Percentiles rank a stretch among this genome's conserved stretches.
phyloP scores from a whole-genome alignment of 2,329 filamentous ascomycete genomes.

The Arthrobotrys sphaeroides region DNA sequence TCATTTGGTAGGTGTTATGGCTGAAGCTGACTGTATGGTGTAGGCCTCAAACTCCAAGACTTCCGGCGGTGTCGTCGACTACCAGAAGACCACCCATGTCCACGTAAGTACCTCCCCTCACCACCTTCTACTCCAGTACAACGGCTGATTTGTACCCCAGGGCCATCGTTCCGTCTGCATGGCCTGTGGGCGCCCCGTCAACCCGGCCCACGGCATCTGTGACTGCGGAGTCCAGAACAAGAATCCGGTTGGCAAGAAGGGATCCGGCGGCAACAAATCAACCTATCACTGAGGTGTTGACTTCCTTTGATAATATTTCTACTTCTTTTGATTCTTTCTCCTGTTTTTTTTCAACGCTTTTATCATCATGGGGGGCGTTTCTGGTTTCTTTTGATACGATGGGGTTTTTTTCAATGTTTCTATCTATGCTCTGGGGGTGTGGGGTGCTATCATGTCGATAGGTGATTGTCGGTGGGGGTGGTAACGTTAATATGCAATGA shows the following conservation, averaged over 20 bases:
- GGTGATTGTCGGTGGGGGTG: too few species aligned
- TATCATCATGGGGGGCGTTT: too few species aligned
- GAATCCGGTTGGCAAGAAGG: not conserved
- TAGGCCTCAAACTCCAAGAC: too few species aligned
- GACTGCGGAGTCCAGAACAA: not conserved
- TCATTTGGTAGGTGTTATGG: too few species aligned
- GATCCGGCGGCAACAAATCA: not conserved
- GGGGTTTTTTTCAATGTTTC: too few species aligned
- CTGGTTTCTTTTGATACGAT: not conserved
- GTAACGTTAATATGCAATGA: too few species aligned
- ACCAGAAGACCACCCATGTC: not conserved
- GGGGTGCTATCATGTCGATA: too few species aligned
- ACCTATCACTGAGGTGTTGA: too few species aligned
- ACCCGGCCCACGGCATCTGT: not conserved
- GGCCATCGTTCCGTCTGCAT: not conserved
- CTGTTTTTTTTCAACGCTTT: too few species aligned
- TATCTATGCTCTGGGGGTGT: too few species aligned
- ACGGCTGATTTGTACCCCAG: not conserved
- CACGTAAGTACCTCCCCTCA: not conserved
- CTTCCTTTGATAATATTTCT: not conserved
- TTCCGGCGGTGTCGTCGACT: too few species aligned
- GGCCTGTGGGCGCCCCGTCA: conserved; percentile 3
- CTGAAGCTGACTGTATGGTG: too few species aligned
- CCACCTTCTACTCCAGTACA: not conserved
- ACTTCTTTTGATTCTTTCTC: not conserved